Evolutionary conservation across 495 filamentous ascomycete genomes (phyloP).

Genomic region (Entonaema liquescens): DNA sequence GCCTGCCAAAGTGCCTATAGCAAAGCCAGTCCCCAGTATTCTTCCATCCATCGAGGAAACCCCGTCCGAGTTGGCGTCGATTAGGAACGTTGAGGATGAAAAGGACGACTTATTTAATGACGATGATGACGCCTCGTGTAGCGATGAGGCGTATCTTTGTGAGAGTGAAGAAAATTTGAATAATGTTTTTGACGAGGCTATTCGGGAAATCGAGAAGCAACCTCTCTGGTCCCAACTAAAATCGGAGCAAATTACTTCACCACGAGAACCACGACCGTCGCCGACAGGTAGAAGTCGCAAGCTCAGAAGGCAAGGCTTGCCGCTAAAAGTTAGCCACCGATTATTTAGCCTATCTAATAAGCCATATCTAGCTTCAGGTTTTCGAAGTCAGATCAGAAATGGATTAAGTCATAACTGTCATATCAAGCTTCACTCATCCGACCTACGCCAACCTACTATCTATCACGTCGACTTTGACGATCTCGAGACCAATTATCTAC

Average conservation of each 20-base stretch:
- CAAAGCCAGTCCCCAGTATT: not conserved
- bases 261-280: conserved; percentile 25
- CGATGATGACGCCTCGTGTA: not conserved
- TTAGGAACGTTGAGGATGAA: not conserved
- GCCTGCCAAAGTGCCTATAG: not conserved
- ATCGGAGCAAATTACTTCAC: conserved; percentile 12
- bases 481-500: conserved; percentile 57
- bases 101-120: not conserved
- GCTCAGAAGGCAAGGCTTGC: conserved; percentile 15
- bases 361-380: conserved; percentile 47
- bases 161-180: not conserved
- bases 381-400: conserved; percentile 37
- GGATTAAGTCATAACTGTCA: conserved; percentile 18
- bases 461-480: conserved; percentile 58
- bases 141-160: not conserved
- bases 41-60: conserved; percentile 25
- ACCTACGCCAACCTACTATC: conserved; percentile 21
- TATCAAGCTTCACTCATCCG: conserved; percentile 16
- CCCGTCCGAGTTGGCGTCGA: not conserved
- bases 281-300: conserved; percentile 35
- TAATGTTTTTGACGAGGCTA: not conserved
- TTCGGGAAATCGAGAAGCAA: not conserved
- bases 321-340: conserved; percentile 16
- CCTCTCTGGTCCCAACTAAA: not conserved
- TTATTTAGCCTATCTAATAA: conserved; percentile 31